Conservation (phyloP, 768 basidiomycete genomes). For the Boletellus ananiceps region DNA sequence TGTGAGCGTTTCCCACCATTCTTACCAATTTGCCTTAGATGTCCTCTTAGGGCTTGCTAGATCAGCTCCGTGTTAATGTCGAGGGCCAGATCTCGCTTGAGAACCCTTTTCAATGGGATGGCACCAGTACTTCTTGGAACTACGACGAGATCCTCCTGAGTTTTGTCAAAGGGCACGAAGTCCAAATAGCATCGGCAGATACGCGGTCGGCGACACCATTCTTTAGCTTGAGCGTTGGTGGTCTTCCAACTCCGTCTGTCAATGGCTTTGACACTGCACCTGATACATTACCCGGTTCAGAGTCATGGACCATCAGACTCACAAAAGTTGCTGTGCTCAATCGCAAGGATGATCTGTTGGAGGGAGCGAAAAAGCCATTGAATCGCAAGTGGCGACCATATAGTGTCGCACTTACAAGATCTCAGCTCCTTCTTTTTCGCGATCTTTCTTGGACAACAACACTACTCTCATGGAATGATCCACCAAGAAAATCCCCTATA, state of each 20-base stretch:
- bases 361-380: slow-evolving; percentile 69
- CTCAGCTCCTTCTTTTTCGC: slow-evolving; percentile 88
- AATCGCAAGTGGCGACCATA: slow-evolving; percentile 87
- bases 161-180: slow-evolving; percentile 55
- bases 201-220: slow-evolving; percentile 38
- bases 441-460: slow-evolving; percentile 55
- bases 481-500: slow-evolving; percentile 35
- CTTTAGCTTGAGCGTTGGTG: slow-evolving; percentile 39
- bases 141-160: slow-evolving; percentile 58
- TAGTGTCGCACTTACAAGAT: slow-evolving; percentile 81
- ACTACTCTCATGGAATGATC: slow-evolving; percentile 41
- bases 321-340: slow-evolving; percentile 78
- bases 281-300: slow-evolving; percentile 25
- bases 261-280: slow-evolving; percentile 24
- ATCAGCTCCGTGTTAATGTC: slow-evolving; percentile 65
- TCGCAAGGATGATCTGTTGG: slow-evolving; percentile 74
- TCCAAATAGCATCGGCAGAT: slow-evolving; percentile 51
- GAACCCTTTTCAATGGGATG: slow-evolving; percentile 66
- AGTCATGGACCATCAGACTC: slow-evolving; percentile 54
- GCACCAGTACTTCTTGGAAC: slow-evolving; percentile 62
- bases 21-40: slow-evolving; percentile 6
- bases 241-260: slow-evolving; percentile 29
- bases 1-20: slow-evolving; percentile 38
- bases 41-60: slow-evolving; percentile 52
- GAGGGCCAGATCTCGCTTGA: slow-evolving; percentile 50